Evolutionary conservation across 768 basidiomycete genomes (phyloP), one percentile per base, ranked within the genome.

Genomic region (Mycena latifolia): DNA sequence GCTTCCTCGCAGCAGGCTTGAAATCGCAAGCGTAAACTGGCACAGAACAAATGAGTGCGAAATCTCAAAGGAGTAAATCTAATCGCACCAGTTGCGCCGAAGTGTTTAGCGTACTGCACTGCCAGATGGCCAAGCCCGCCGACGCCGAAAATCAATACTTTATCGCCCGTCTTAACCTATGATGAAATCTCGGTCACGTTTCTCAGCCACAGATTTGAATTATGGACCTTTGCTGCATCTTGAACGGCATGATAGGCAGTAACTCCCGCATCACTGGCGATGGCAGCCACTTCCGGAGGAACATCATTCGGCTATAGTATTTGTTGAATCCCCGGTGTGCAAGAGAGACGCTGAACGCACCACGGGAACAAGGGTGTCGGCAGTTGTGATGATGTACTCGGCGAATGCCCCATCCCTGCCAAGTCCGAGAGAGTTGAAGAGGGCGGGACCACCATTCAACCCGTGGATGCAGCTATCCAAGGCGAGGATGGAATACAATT

Each of bases 1-100:
- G 62, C 41, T 69, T 57, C 5, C 73, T 66, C 10, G 73, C 71
- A 8, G 54, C 67, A 8, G 70, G 70, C 43, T 68, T 68, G 56
- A 67, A 65, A 60, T 75, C 74, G 43, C 63, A 61, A 5, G 67
- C 74, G 52, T 69, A 75, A 1, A 75, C 74, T 51, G n/a, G 63
- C 33, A 0, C n/a, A 41, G n/a, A 6, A n/a, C 5, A 43, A n/a
- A 20, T 43, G 20, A 43, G 41, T 43, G 6, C 5, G 18, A 14
- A 41, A 6, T 27, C 35, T 1, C 9, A 27, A 55, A 0, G n/a
- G 45, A n/a, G n/a, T n/a, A 33, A 9, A 46, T n/a, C 4, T 6
- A 6, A 22, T 12, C 59, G 14, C 47, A 69, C 67, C 70, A 15
- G 67, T 72, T 37, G 74, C 74, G 9, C 72, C 74, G 54, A 67